Base-by-base conservation (phyloP, 345 rosid species). In the Balakata baccata region DNA sequence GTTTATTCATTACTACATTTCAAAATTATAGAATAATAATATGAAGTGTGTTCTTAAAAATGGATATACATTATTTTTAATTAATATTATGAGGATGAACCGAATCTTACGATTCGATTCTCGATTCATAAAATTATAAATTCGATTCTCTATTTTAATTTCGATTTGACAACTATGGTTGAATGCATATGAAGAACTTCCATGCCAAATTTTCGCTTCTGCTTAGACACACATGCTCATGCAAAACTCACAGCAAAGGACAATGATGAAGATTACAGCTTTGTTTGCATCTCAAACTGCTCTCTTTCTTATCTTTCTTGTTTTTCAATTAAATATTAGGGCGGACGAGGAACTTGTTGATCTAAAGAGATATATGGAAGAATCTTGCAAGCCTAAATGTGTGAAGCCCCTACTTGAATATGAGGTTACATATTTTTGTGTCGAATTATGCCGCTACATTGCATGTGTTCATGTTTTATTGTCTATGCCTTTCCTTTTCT, bases 331-430 rank as follows among this genome's bases (percentile, higher is more conserved):
- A 34, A 22, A 47, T 56, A 11, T 53, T 65, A 65, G 91, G 91
- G 86, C 88, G 29, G 86, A 84, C 0, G 85, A 83, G n/a, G 91
- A 81, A 67, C 71, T 80, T 69, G 77, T 77, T 60, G 89, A 86
- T 75, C 89, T 75, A 57, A 87, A 86, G 82, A 86, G 80, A 81
- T 83, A 77, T 77, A 77, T 86, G 53, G 89, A 87, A 80, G 86
- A 84, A 29, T 75, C 80, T 71, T 87, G 89, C 84, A 81, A 83
- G 69, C 84, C 86, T 11, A 69, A 73, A 65, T 87, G 91, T 77
- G 86, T 85, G 74, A 86, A 86, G 76, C 81, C 88, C 80, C 59
- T 54, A 5, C 6, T 54, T 20, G 59, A 54, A 54, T 54, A 54
- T 54, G 59, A 54, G 59, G 59, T 54, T 72, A 53, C 17, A 53